Percentiles rank a stretch among this genome's conserved stretches.
Evolutionary conservation across 2,329 filamentous ascomycete species (phyloP).

Genomic region (Tolypocladium paradoxum): DNA sequence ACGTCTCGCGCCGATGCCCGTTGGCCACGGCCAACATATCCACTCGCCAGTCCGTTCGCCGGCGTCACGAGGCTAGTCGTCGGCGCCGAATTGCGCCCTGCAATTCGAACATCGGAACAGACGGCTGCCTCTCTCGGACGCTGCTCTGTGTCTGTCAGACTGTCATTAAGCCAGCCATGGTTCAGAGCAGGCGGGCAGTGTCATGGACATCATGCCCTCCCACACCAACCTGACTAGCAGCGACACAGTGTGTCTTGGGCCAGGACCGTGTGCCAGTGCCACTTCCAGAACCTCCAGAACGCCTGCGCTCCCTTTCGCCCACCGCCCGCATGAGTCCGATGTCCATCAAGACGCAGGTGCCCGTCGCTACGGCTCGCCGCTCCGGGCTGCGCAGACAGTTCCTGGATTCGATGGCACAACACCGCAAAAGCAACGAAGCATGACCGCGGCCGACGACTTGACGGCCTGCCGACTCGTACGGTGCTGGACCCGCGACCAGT

Average conservation of each 20-base stretch:
- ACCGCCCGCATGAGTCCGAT: neutral
- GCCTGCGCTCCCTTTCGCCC: neutral
- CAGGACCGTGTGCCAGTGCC: neutral
- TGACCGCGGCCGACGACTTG: too few relatives aligned
- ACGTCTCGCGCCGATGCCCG: constrained; percentile 8
- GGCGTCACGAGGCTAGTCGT: neutral
- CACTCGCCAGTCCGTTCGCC: neutral
- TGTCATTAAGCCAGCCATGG: neutral
- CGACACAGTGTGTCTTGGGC: neutral
- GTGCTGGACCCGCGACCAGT: neutral
- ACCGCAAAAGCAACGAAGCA: neutral
- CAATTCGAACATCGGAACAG: neutral
- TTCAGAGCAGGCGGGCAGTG: neutral
- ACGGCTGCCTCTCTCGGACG: neutral
- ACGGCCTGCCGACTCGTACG: too few relatives aligned
- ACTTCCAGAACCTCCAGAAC: neutral
- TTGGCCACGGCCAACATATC: neutral
- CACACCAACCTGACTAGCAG: neutral
- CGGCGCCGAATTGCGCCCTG: constrained; percentile 2
- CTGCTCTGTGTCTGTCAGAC: neutral
- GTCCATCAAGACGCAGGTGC: neutral
- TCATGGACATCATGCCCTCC: neutral
- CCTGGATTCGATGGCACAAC: neutral
- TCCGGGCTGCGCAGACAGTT: neutral
- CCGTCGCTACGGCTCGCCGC: neutral